Evolutionary conservation across 2,329 filamentous ascomycete species (phyloP).

Genomic region (Fusarium sp.): DNA sequence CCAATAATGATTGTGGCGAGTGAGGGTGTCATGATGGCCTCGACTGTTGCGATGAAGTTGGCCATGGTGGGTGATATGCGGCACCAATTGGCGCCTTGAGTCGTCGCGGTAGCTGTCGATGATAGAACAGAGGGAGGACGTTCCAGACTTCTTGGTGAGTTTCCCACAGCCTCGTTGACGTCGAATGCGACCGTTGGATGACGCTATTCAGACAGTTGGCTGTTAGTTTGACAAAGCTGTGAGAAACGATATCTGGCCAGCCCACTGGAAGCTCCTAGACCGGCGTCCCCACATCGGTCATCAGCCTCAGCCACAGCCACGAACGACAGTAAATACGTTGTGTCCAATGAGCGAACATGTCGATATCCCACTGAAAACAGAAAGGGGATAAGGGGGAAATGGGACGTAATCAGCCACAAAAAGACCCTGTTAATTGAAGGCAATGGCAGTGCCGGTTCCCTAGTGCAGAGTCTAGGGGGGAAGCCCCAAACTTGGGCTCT

Average conservation of each 20-base stretch:
- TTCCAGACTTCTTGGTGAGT: background rate
- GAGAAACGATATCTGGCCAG: constrained; percentile 34
- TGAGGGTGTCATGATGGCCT: constrained; percentile 70
- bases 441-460: constrained; percentile 10
- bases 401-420: constrained; percentile 39
- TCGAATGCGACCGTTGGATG: background rate
- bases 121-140: background rate
- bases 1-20: constrained; percentile 74
- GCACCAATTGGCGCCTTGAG: constrained; percentile 30
- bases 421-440: constrained; percentile 39
- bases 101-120: background rate
- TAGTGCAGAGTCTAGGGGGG: background rate
- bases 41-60: constrained; percentile 56
- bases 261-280: constrained; percentile 31
- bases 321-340: constrained; percentile 3
- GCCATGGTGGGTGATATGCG: constrained; percentile 50
- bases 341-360: constrained; percentile 4
- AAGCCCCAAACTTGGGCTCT: background rate
- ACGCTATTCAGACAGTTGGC: constrained; percentile 1
- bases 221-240: constrained; percentile 28
- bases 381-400: constrained; percentile 24
- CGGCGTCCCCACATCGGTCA: constrained; percentile 17
- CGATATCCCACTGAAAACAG: background rate
- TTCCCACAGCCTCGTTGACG: background rate
- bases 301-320: constrained; percentile 23